A percentile compares a stretch with the other conserved stretches of the same genome.
Conservation (phyloP, 2,329 filamentous ascomycete genomes). For the Xylaria sp. region DNA sequence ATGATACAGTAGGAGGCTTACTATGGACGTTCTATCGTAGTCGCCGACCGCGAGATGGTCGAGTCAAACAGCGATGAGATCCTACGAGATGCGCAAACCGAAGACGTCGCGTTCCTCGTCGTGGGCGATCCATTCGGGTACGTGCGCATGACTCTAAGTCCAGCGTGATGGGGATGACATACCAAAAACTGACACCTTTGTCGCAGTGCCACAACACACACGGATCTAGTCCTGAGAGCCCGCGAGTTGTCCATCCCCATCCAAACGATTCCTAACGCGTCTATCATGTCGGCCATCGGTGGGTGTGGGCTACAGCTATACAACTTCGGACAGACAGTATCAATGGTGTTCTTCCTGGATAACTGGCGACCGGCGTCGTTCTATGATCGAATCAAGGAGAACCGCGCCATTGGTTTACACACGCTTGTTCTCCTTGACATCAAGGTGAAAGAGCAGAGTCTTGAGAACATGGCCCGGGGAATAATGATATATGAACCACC, state of each 20-base stretch:
- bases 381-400: slow-evolving; percentile 93
- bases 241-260: slow-evolving; percentile 86
- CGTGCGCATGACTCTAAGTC: slow-evolving; percentile 29
- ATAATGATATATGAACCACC: slow-evolving; percentile 82
- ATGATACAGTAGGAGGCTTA: slow-evolving; percentile 83
- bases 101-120: slow-evolving; percentile 92
- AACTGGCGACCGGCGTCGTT: slow-evolving; percentile 93
- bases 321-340: slow-evolving; percentile 98
- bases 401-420: slow-evolving; percentile 84
- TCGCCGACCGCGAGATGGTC: slow-evolving; percentile 97
- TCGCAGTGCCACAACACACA: slow-evolving; percentile 89
- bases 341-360: slow-evolving; percentile 99
- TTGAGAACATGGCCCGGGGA: slow-evolving; percentile 89
- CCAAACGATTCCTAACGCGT: slow-evolving; percentile 89
- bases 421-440: slow-evolving; percentile 94
- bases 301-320: slow-evolving; percentile 96
- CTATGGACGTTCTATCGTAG: slow-evolving; percentile 89
- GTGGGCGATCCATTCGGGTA: slow-evolving; percentile 97
- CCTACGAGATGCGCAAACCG: slow-evolving; percentile 80
- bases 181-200: neutral
- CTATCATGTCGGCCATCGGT: slow-evolving; percentile 94
- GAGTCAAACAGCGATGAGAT: slow-evolving; percentile 95
- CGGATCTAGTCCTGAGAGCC: slow-evolving; percentile 91
- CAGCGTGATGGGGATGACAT: too few species aligned
- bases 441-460: slow-evolving; percentile 95